These are phyloP conservation scores for Spathaspora sp. DNA, from an alignment of 1,139 yeast genomes.

Conservation along the genomic window DNA sequence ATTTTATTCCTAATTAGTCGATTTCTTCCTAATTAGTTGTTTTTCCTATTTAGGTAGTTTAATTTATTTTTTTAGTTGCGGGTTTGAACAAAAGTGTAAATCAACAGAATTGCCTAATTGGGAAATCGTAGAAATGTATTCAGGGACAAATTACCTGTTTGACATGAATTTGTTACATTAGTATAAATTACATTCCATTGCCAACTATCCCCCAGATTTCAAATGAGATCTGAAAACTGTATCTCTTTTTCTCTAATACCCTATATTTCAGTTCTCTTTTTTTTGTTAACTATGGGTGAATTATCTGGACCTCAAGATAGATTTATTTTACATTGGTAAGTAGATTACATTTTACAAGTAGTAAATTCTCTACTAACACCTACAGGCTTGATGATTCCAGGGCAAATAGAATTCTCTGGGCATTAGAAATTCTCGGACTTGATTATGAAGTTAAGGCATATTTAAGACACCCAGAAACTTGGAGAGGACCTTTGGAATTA, in stretches of 20 bases:
- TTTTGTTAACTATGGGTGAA: background rate
- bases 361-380: constrained; percentile 5
- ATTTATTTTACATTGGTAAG: constrained; percentile 33
- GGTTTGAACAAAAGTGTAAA: background rate
- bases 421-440: constrained; percentile 50
- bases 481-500: constrained; percentile 46
- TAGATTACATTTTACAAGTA: constrained; percentile 6
- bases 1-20: background rate
- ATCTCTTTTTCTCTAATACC: background rate
- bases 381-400: constrained; percentile 52
- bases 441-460: constrained; percentile 53
- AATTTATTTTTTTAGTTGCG: background rate
- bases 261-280: too few relatives aligned
- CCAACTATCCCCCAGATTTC: background rate
- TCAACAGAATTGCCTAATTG: constrained; percentile 1
- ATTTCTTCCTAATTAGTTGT: background rate
- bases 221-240: background rate
- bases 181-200: background rate
- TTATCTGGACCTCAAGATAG: constrained; percentile 17
- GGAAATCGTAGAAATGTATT: background rate
- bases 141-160: background rate
- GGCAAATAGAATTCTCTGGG: constrained; percentile 54
- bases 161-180: background rate
- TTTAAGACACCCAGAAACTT: constrained; percentile 44
- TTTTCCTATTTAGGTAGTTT: background rate